Conservation (phyloP, 1,284 basidiomycete species). For the Trametes pubescens region DNA sequence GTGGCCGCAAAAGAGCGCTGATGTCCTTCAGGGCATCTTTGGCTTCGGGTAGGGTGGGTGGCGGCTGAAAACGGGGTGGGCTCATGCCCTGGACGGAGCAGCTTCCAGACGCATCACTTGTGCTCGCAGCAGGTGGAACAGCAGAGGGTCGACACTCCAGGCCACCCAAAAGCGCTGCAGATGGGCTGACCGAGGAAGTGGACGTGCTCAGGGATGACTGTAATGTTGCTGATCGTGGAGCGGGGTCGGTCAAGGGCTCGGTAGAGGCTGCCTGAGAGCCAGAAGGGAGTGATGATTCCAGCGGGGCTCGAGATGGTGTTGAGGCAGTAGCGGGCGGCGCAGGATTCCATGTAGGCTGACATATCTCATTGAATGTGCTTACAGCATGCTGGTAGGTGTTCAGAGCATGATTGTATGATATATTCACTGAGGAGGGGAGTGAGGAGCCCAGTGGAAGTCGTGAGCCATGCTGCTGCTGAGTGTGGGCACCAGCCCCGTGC, state of each 20-base stretch:
- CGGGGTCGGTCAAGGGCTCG: no score
- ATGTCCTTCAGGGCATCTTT: background rate
- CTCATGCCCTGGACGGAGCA: background rate
- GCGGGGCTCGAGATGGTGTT: background rate
- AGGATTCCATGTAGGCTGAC: background rate
- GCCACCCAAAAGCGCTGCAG: no score
- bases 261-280: background rate
- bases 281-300: background rate
- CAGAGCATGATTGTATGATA: background rate
- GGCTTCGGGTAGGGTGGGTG: background rate
- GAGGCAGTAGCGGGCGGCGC: background rate
- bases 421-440: background rate
- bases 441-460: background rate
- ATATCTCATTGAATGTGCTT: background rate
- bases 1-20: background rate
- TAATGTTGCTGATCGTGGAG: no score
- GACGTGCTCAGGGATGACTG: no score
- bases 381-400: background rate
- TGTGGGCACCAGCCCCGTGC: background rate
- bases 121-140: no score
- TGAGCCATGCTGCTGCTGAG: background rate
- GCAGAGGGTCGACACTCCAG: no score
- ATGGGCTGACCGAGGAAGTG: no score
- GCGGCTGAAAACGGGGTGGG: background rate
- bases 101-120: background rate